Conservation (phyloP, 495 filamentous ascomycete genomes). For the Letharia lupina region DNA sequence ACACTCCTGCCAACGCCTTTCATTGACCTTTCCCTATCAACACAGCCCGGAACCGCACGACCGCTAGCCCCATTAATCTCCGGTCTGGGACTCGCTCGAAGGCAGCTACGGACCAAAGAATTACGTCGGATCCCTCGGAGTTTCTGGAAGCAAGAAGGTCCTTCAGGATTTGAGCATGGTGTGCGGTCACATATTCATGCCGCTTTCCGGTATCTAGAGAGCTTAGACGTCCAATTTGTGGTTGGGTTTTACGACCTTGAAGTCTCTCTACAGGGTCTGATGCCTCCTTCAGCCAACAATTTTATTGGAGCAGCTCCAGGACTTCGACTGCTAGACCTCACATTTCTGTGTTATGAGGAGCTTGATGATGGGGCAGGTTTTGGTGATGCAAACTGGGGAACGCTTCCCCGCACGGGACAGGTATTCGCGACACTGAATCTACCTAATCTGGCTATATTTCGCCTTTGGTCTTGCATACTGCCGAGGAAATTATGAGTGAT, state of each 20-base stretch:
- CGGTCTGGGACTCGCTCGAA: neutral
- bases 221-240: neutral
- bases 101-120: neutral
- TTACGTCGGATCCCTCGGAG: neutral
- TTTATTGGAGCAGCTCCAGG: neutral
- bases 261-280: neutral
- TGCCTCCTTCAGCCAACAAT: neutral
- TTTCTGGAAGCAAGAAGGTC: neutral
- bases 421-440: neutral
- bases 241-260: neutral
- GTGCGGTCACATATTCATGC: neutral
- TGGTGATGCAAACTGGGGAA: neutral
- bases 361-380: neutral
- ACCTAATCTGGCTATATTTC: too few species aligned
- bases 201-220: neutral
- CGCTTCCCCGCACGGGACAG: neutral
- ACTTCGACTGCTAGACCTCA: neutral
- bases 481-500: neutral
- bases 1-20: neutral
- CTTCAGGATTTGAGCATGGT: neutral
- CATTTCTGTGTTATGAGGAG: neutral
- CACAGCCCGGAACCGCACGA: neutral
- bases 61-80: neutral
- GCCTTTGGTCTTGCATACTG: neutral
- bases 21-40: neutral